A percentile compares a stretch with the other conserved stretches of the same genome.
These are phyloP conservation scores for Colletotrichum musae DNA, from an alignment of 2,329 filamentous ascomycete species.

Conservation along the genomic window DNA sequence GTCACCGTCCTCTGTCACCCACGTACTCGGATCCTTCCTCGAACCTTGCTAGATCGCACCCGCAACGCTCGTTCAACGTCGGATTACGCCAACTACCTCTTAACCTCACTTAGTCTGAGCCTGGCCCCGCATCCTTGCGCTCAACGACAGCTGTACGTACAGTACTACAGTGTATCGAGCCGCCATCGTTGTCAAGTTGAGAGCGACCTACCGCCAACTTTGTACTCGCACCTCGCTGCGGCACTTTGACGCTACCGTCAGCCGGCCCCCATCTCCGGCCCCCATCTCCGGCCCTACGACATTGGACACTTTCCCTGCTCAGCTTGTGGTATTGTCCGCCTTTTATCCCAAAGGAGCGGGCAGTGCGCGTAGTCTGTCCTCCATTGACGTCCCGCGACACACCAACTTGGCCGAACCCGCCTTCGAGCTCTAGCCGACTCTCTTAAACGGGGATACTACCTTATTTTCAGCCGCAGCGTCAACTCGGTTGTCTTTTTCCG, in stretches of 20 bases:
- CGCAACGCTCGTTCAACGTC: not conserved
- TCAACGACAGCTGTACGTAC: too few relatives aligned
- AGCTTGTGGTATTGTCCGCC: conserved; percentile 10
- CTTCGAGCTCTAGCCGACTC: conserved; percentile 7
- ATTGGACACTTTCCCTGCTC: not conserved
- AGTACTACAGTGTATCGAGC: too few relatives aligned
- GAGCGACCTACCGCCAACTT: too few relatives aligned
- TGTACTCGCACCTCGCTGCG: too few relatives aligned
- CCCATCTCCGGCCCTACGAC: too few relatives aligned
- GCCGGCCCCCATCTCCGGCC: too few relatives aligned
- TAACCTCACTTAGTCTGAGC: not conserved
- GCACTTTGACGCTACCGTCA: too few relatives aligned
- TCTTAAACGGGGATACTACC: conserved; percentile 5
- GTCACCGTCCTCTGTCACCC: not conserved
- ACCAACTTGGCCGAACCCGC: conserved; percentile 6
- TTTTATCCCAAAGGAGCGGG: conserved; percentile 21
- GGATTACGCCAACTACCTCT: not conserved
- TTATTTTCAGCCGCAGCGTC: not conserved
- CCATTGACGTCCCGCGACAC: not conserved
- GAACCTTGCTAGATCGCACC: not conserved
- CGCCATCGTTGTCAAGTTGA: too few relatives aligned
- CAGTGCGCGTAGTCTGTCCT: conserved; percentile 5
- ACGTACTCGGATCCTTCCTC: not conserved
- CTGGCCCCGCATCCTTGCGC: too few relatives aligned
- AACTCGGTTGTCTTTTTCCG: not conserved